These are phyloP conservation scores for Pueraria montana DNA, from an alignment of 306 rosid species.

Conservation along the genomic window DNA sequence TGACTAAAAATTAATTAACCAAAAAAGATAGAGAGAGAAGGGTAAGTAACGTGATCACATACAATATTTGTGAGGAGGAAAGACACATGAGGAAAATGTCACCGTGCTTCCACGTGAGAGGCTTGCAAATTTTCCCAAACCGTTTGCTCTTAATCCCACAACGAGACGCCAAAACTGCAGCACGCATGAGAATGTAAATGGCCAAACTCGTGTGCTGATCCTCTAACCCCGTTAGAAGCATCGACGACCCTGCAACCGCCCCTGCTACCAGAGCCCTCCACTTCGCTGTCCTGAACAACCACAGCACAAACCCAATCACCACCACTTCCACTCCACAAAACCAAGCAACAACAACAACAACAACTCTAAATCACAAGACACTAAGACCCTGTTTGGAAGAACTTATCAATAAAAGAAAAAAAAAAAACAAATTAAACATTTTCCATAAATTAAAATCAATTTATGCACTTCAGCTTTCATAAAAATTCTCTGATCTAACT, in stretches of 20 bases:
- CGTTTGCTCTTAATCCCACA: slow-evolving; percentile 97
- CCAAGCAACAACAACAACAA: slow-evolving; percentile 6
- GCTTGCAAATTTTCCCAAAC: slow-evolving; percentile 85
- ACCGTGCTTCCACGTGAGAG: slow-evolving; percentile 95
- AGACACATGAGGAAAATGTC: slow-evolving; percentile 98
- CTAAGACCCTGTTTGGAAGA: not conserved
- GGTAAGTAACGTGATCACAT: slow-evolving; percentile 46
- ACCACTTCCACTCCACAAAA: slow-evolving; percentile 34
- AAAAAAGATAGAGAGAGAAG: not conserved
- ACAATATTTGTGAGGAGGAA: slow-evolving; percentile 95
- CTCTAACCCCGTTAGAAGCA: slow-evolving; percentile 88
- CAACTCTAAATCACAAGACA: not conserved
- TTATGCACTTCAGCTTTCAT: not conserved
- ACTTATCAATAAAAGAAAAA: not conserved
- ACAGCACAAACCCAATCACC: slow-evolving; percentile 53
- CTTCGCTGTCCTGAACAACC: slow-evolving; percentile 90
- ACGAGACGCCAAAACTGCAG: slow-evolving; percentile 90
- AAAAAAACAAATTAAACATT: not conserved
- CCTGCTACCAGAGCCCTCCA: slow-evolving; percentile 99
- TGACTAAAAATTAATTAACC: not conserved
- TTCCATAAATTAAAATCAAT: not conserved
- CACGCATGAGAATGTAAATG: slow-evolving; percentile 92
- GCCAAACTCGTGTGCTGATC: slow-evolving; percentile 94
- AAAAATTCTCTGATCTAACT: not conserved
- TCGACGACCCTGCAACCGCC: slow-evolving; percentile 90